phyloP scores from a whole-genome alignment of 768 basidiomycete genomes.

The Lentinula guzmanii region DNA sequence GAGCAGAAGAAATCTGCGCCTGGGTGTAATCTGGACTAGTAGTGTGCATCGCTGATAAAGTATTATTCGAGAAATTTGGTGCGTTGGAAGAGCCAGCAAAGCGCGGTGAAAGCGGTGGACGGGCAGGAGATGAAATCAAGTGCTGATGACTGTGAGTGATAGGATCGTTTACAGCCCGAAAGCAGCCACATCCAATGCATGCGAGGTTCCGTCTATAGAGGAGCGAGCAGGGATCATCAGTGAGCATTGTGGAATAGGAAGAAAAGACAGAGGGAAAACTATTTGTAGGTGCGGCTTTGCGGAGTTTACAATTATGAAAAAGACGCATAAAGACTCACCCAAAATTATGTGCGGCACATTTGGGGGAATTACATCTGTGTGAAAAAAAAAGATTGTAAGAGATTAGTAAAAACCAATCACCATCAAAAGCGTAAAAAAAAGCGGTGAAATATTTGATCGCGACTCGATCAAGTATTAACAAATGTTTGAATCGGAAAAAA shows the following conservation, averaged over 20 bases:
- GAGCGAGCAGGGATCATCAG: conserved; percentile 41
- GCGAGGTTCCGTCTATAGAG: conserved; percentile 64
- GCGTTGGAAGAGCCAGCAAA: conserved; percentile 20
- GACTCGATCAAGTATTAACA: neutral
- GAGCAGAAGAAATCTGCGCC: conserved; percentile 11
- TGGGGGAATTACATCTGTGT: conserved; percentile 56
- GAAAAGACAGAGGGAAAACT: conserved; percentile 13
- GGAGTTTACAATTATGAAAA: conserved; percentile 8
- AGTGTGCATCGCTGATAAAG: conserved; percentile 3
- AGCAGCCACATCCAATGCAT: conserved; percentile 74
- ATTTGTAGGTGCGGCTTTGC: conserved; percentile 8
- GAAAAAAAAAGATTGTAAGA: neutral
- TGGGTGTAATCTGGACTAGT: neutral
- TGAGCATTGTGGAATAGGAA: conserved; percentile 28
- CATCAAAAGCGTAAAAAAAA: neutral
- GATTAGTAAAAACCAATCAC: neutral
- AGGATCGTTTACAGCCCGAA: conserved; percentile 35
- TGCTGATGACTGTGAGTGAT: conserved; percentile 24
- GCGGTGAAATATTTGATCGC: neutral
- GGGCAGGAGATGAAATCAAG: conserved; percentile 15
- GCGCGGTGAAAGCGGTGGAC: conserved; percentile 23
- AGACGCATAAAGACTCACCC: conserved; percentile 46
- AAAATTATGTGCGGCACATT: conserved; percentile 81
- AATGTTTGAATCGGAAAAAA: conserved; percentile 10
- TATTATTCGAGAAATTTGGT: neutral